Percentiles rank a stretch among this genome's conserved stretches.
phyloP scores from a whole-genome alignment of 768 basidiomycete species.

The Mycena sanguinolenta region DNA sequence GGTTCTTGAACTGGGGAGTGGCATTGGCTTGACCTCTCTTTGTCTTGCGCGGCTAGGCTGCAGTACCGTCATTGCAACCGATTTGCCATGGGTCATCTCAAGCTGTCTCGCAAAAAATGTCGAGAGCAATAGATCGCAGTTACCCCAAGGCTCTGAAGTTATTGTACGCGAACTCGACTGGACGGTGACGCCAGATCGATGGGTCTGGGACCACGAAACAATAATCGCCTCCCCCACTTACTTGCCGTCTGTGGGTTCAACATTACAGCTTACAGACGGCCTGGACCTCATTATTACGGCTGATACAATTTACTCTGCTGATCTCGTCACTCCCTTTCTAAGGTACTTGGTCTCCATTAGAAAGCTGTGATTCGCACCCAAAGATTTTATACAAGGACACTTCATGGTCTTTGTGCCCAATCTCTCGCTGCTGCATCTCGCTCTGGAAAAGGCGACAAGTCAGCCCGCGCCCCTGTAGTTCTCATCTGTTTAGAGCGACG shows the following conservation, averaged over 20 bases:
- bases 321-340: constrained; percentile 78
- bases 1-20: constrained; percentile 85
- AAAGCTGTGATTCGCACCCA: not conserved
- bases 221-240: constrained; percentile 49
- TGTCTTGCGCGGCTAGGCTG: constrained; percentile 62
- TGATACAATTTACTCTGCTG: constrained; percentile 81
- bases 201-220: constrained; percentile 66
- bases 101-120: constrained; percentile 77
- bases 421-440: constrained; percentile 47
- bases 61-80: constrained; percentile 79
- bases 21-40: constrained; percentile 74
- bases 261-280: constrained; percentile 52
- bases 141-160: constrained; percentile 57
- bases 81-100: constrained; percentile 72
- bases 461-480: constrained; percentile 59
- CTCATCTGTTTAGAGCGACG: constrained; percentile 82
- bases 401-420: constrained; percentile 64
- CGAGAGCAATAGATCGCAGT: constrained; percentile 56
- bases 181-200: constrained; percentile 66
- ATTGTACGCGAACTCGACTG: constrained; percentile 80
- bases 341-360: constrained; percentile 34
- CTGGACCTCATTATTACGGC: constrained; percentile 87
- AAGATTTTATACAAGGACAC: constrained; percentile 52
- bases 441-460: constrained; percentile 3
- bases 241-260: constrained; percentile 23